These are phyloP conservation scores for Calophaca sinica DNA, from an alignment of 306 rosid genomes.

Conservation along the genomic window DNA sequence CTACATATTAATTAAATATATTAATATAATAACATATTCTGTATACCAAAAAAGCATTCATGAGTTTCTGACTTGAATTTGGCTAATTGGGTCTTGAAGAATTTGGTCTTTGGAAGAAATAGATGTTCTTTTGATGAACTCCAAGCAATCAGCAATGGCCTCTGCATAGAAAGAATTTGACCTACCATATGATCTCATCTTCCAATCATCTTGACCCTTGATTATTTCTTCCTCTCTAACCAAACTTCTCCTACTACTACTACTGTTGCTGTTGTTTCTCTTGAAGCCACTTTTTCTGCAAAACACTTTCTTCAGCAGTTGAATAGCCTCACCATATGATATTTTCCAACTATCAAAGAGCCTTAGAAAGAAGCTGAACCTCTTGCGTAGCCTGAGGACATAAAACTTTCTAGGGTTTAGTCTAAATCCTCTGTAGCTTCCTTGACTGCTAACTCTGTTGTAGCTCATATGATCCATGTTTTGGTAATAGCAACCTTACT, in stretches of 20 bases:
- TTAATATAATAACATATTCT: background rate
- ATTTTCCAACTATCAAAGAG: slow-evolving; percentile 53
- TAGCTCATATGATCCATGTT: slow-evolving; percentile 58
- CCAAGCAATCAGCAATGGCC: slow-evolving; percentile 95
- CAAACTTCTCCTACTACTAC: slow-evolving; percentile 35
- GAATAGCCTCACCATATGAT: slow-evolving; percentile 55
- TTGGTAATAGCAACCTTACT: background rate
- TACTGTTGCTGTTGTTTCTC: slow-evolving; percentile 40
- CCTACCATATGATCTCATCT: slow-evolving; percentile 58
- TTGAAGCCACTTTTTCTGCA: slow-evolving; percentile 44
- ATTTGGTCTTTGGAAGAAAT: slow-evolving; percentile 57
- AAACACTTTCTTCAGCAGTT: slow-evolving; percentile 45
- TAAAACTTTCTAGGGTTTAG: slow-evolving; percentile 57
- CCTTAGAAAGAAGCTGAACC: slow-evolving; percentile 59
- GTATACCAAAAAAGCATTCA: slow-evolving; percentile 21
- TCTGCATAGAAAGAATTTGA: slow-evolving; percentile 88
- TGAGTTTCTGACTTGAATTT: slow-evolving; percentile 43
- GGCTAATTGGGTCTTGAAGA: slow-evolving; percentile 46
- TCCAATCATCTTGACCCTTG: slow-evolving; percentile 43
- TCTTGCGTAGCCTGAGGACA: slow-evolving; percentile 50
- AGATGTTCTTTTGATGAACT: slow-evolving; percentile 85
- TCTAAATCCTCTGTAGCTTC: slow-evolving; percentile 59
- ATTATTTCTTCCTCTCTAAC: slow-evolving; percentile 38
- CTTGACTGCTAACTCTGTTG: slow-evolving; percentile 48
- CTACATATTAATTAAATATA: background rate